Evolutionary conservation across 257 asterid species (phyloP).

Genomic region (Scutellaria barbata): DNA sequence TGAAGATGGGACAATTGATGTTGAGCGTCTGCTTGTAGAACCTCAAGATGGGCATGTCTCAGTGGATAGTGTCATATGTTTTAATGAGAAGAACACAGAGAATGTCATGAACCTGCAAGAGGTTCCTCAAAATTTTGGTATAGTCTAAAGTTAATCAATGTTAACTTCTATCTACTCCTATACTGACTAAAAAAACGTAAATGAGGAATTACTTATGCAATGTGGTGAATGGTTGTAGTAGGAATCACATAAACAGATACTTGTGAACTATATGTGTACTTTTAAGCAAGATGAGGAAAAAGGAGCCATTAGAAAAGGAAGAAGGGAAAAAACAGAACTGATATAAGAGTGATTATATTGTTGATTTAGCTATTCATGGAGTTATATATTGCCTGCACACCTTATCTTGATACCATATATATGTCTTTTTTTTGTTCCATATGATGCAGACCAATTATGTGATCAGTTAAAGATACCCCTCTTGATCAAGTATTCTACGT

Average conservation of each 20-base stretch:
- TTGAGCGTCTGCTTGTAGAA: conserved; percentile 64
- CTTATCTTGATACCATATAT: neutral
- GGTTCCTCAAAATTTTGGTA: conserved; percentile 65
- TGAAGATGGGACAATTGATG: conserved; percentile 72
- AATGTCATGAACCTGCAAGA: conserved; percentile 57
- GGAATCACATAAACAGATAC: conserved; percentile 11
- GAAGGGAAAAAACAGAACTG: neutral
- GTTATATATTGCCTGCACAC: conserved; percentile 11
- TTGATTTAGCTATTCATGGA: neutral
- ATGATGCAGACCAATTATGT: neutral
- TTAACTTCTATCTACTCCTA: conserved; percentile 28
- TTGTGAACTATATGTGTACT: neutral
- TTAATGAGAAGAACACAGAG: conserved; percentile 56
- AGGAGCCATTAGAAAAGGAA: neutral
- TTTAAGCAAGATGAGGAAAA: neutral
- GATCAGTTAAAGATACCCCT: neutral
- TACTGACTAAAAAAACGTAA: neutral
- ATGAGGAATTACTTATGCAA: conserved; percentile 22
- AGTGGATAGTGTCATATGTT: conserved; percentile 65
- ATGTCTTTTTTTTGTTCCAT: neutral
- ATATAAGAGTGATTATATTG: neutral
- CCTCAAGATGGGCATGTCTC: conserved; percentile 65
- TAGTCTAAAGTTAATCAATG: conserved; percentile 36
- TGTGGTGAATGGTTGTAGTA: conserved; percentile 19
- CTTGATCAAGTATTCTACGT: conserved; percentile 11